A percentile compares a stretch with the other conserved stretches of the same genome.
phyloP scores from a whole-genome alignment of 2,329 filamentous ascomycete species.

The Alternaria metachromatica region DNA sequence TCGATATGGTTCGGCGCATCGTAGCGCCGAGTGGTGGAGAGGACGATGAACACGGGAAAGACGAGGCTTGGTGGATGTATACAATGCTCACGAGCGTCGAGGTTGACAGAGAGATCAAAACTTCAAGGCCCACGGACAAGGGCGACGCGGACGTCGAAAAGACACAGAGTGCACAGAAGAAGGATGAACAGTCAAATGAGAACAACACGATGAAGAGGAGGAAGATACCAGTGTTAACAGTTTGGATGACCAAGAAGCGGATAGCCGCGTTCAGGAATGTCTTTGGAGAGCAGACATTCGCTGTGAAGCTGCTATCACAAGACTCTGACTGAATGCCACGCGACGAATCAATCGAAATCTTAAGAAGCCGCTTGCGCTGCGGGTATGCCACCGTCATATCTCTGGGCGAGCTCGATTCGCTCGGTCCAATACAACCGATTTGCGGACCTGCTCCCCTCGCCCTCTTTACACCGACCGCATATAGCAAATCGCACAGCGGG shows the following conservation, averaged over 20 bases:
- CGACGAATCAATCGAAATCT: background rate
- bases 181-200: conserved; percentile 5
- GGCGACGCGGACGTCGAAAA: background rate
- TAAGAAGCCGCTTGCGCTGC: background rate
- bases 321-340: conserved; percentile 2
- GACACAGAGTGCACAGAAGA: background rate
- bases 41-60: background rate
- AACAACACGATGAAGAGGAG: conserved; percentile 5
- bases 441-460: background rate
- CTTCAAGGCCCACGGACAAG: background rate
- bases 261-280: conserved; percentile 21
- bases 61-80: conserved; percentile 27
- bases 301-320: conserved; percentile 4
- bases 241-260: conserved; percentile 28
- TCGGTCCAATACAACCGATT: background rate
- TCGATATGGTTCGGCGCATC: conserved; percentile 27
- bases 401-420: background rate
- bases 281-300: conserved; percentile 28
- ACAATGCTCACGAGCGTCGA: conserved; percentile 22
- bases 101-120: conserved; percentile 3
- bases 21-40: conserved; percentile 8
- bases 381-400: background rate
- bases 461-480: background rate
- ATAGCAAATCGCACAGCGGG: background rate
- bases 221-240: conserved; percentile 25